Conservation (phyloP, 176 grass and related monocot genomes). For the Aegilops tauschii region DNA sequence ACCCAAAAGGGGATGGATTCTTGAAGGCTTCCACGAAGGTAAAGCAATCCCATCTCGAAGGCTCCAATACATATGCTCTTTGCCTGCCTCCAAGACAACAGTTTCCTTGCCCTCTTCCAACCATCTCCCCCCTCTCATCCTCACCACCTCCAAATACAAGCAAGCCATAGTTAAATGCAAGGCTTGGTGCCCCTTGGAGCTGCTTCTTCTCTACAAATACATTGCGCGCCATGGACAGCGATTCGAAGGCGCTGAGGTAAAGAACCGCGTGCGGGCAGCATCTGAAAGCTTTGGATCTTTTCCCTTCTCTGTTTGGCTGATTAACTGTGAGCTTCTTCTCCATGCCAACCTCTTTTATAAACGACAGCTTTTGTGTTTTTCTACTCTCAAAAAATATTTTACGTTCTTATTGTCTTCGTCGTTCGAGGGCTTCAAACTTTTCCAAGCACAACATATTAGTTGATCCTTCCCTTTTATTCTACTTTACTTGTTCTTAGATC, state of each 20-base stretch:
- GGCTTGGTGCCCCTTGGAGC: constrained; percentile 23
- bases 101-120: constrained; percentile 1
- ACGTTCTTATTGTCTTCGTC: neutral
- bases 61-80: constrained; percentile 43
- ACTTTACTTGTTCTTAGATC: neutral
- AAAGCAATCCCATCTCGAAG: constrained; percentile 57
- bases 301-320: neutral
- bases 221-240: constrained; percentile 25
- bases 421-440: neutral
- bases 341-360: neutral
- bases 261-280: neutral
- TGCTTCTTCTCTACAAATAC: constrained; percentile 44
- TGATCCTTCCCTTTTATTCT: neutral
- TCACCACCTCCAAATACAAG: constrained; percentile 29
- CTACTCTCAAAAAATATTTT: neutral
- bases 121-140: neutral
- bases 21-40: constrained; percentile 43
- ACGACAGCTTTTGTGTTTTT: neutral
- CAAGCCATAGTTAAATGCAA: constrained; percentile 37
- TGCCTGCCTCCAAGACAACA: constrained; percentile 33
- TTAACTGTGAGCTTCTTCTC: constrained; percentile 31
- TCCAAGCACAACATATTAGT: neutral
- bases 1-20: constrained; percentile 46
- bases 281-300: constrained; percentile 11
- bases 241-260: constrained; percentile 31